Base-by-base conservation (phyloP, 2,329 filamentous ascomycete genomes). In the Diaporthe amygdali region DNA sequence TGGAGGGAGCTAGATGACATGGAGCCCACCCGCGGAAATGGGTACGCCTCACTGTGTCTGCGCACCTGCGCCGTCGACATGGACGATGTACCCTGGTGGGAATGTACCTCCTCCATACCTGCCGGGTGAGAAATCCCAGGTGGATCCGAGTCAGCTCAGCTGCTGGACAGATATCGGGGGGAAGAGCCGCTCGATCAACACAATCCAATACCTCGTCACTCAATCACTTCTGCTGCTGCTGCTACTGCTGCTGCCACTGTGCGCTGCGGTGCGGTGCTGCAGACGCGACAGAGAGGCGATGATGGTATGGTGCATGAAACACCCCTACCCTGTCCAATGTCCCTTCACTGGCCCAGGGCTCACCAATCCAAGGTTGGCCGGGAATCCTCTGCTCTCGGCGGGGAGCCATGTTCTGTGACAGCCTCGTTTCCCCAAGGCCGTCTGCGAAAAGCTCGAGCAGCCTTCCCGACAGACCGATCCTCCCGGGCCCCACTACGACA, bases 401-500 rank as follows among this genome's bases (percentile, higher is more conserved):
- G 52, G 30, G 41, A 37, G 59, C 59, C 59, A 47, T 67, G 51
- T 34, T 22, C 44, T 68, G 37, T 47, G 52, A 56, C 52, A 56
- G 30, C 66, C 52, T 68, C 25, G 32, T 51, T 68, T 49, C 32
- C 32, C 41, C 59, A 47, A 27, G 56, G 39, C 56, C 56, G 27
- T 39, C 22, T 32, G 39, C 39, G 54, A 46, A 30, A 59, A 27
- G 44, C 52, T 68, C 54, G 66, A 46, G 52, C 39, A 68, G 66
- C 44, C 66, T 56, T 56, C 41, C 51, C 30, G 41, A 68, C 27
- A 46, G 39, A 44, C 49, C 63, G 44, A 54, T 56, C 30, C 51
- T 55, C 39, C 39, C 51, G 39, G 34, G 41, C 10, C 41, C 52
- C 52, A 68, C 66, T 68, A 32, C 66, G 54, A 59, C 44, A 59